A percentile compares a stretch with the other conserved stretches of the same genome.
These are phyloP conservation scores for Hericium alpestre DNA, from an alignment of 768 basidiomycete genomes.

Conservation along the genomic window DNA sequence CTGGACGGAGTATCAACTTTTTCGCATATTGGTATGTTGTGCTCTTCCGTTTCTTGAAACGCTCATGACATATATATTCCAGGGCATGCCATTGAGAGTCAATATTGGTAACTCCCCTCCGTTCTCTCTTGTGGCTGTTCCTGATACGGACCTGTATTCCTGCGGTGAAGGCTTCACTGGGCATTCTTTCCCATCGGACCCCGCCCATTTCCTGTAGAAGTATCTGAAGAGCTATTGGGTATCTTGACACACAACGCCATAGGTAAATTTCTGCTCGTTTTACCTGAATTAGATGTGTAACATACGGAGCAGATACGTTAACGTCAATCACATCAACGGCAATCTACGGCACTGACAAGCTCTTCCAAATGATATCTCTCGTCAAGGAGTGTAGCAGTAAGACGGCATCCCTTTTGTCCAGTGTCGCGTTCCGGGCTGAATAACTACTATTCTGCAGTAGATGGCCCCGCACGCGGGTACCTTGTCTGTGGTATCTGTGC, in stretches of 20 bases:
- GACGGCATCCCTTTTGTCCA: background rate
- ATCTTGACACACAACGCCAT: too few relatives aligned
- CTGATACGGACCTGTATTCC: background rate
- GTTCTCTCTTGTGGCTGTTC: background rate
- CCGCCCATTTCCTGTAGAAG: background rate
- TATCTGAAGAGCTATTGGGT: background rate
- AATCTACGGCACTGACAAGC: too few relatives aligned
- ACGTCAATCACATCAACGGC: too few relatives aligned
- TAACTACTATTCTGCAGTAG: background rate
- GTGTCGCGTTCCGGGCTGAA: too few relatives aligned
- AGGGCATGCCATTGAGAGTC: background rate
- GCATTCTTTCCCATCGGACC: background rate
- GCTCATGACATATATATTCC: too few relatives aligned
- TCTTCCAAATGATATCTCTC: conserved; percentile 3
- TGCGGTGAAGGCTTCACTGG: background rate
- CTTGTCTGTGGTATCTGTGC: conserved; percentile 3
- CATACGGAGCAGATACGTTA: too few relatives aligned
- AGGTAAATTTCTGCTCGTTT: too few relatives aligned
- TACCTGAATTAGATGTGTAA: too few relatives aligned
- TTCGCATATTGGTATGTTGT: background rate
- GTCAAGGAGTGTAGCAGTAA: conserved; percentile 2
- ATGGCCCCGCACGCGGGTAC: background rate
- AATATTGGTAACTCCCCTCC: background rate
- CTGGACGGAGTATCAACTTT: conserved; percentile 6
- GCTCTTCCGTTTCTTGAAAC: background rate